These are phyloP conservation scores for Camptophora hylomeconis DNA, from an alignment of 2,329 filamentous ascomycete genomes.

Conservation along the genomic window DNA sequence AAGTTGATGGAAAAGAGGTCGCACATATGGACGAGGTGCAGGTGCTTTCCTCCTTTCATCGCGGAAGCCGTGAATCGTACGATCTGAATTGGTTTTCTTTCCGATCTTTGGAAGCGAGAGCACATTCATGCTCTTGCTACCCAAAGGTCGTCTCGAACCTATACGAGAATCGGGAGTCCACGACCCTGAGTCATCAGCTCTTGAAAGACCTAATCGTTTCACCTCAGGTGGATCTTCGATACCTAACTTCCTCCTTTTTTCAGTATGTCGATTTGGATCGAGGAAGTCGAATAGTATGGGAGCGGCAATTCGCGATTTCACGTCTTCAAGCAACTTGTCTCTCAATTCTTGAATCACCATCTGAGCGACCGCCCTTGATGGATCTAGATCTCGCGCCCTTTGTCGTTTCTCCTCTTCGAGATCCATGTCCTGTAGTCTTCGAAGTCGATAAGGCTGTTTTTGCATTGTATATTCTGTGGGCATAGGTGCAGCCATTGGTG, in stretches of 20 bases:
- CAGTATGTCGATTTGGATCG: constrained; percentile 64
- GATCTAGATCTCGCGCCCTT: constrained; percentile 76
- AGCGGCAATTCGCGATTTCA: constrained; percentile 74
- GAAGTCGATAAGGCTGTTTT: constrained; percentile 33
- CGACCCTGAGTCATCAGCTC: constrained; percentile 49
- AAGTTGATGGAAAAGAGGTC: constrained; percentile 70
- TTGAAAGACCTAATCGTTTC: constrained; percentile 42
- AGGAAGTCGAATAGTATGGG: constrained; percentile 70
- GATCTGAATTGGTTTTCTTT: constrained; percentile 47
- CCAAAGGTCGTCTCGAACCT: constrained; percentile 28
- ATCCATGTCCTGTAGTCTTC: constrained; percentile 66
- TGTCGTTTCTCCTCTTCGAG: constrained; percentile 82
- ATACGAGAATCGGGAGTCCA: constrained; percentile 46
- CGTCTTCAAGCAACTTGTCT: constrained; percentile 77
- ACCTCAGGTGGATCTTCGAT: constrained; percentile 56
- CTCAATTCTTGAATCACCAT: constrained; percentile 67
- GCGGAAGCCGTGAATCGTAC: constrained; percentile 49
- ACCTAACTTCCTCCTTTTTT: constrained; percentile 68
- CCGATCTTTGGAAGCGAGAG: constrained; percentile 61
- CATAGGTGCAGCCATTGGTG: constrained; percentile 8
- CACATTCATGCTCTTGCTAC: constrained; percentile 38
- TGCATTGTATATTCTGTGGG: constrained; percentile 11
- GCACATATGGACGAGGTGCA: constrained; percentile 49
- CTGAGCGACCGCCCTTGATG: constrained; percentile 71
- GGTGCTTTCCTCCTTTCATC: constrained; percentile 52